These are phyloP conservation scores for Galeopsis tetrahit DNA, from an alignment of 257 asterid genomes.

Conservation along the genomic window DNA sequence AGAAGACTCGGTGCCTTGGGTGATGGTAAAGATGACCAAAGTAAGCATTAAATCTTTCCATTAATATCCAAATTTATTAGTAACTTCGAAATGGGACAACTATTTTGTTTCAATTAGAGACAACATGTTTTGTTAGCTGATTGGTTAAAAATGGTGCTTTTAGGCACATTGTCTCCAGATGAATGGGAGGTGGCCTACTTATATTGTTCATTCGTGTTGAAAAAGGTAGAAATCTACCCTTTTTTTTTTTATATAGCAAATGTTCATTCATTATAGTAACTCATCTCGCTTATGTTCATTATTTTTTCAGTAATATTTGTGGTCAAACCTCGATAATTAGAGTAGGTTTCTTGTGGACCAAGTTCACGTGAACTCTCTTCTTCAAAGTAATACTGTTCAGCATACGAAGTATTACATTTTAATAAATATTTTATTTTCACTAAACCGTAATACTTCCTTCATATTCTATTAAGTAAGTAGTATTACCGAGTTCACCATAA, in stretches of 20 bases:
- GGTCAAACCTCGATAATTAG: neutral
- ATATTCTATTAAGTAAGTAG: too few relatives aligned
- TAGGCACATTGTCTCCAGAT: conserved; percentile 88
- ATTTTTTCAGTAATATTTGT: neutral
- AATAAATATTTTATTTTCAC: too few relatives aligned
- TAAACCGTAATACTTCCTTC: too few relatives aligned
- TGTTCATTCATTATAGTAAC: neutral
- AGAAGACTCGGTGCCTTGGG: conserved; percentile 95
- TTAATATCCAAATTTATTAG: neutral
- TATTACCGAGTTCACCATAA: too few relatives aligned
- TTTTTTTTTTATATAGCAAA: too few relatives aligned
- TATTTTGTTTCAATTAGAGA: neutral
- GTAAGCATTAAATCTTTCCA: conserved; percentile 44
- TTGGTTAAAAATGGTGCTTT: conserved; percentile 19
- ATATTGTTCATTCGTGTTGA: conserved; percentile 75
- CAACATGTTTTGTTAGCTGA: neutral
- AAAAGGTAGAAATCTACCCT: conserved; percentile 54
- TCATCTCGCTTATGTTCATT: too few relatives aligned
- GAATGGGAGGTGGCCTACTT: conserved; percentile 99
- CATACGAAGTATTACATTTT: too few relatives aligned
- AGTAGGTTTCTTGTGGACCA: too few relatives aligned
- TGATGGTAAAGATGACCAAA: conserved; percentile 82
- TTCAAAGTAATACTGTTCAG: too few relatives aligned
- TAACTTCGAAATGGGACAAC: neutral
- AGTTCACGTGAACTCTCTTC: too few relatives aligned